Evolutionary conservation across 2,329 filamentous ascomycete genomes (phyloP), one percentile per base, ranked within the genome.

Genomic region (Aspergillus brunneoviolaceus): DNA sequence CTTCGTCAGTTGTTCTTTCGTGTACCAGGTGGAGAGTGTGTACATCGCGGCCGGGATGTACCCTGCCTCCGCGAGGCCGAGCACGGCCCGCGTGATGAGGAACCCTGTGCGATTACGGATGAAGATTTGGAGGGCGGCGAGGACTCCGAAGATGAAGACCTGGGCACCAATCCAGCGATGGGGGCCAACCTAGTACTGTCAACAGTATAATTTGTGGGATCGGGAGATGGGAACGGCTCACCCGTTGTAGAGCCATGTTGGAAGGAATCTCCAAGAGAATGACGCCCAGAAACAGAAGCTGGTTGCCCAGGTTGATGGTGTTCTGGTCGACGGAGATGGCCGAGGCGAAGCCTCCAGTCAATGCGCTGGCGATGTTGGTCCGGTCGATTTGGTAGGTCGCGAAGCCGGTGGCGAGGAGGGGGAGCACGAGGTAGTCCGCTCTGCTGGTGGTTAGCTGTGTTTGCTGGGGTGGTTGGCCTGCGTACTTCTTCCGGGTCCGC

Each of bases 41-140:
- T 81, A 84, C 10, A 84, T 77, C 0, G 79, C 76, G 0, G 80
- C 81, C 0, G 82, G 82, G 21, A 83, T 84, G 57, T 82, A 84
- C 1, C 82, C 82, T 0, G 81, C 78, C 65, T 84, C 82, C 9
- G 77, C 75, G 31, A 84, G 69, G 0, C 81, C 81, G 5, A 84
- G 74, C 19, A 82, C 66, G 1, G 79, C 58, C 9, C 82, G 74
- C 0, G 77, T 76, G 2, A 77, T 66, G 1, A 84, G 72, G 58
- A 81, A 84, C 1, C 81, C 80, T 1, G 71, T 72, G 19, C 76
- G 74, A 56, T 80, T 75, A 1, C 65, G 71, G 31, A 82, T 66
- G 60, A 81, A 75, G 5, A 79, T 65, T 56, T 84, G 80, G 39
- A 82, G 64, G 0, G 76, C 77, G 0, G 79, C 81, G 0, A 82